Percentiles rank a stretch among this genome's conserved stretches.
Evolutionary conservation across 1,284 basidiomycete genomes (phyloP).

Genomic region (Ganoderma meredithae): DNA sequence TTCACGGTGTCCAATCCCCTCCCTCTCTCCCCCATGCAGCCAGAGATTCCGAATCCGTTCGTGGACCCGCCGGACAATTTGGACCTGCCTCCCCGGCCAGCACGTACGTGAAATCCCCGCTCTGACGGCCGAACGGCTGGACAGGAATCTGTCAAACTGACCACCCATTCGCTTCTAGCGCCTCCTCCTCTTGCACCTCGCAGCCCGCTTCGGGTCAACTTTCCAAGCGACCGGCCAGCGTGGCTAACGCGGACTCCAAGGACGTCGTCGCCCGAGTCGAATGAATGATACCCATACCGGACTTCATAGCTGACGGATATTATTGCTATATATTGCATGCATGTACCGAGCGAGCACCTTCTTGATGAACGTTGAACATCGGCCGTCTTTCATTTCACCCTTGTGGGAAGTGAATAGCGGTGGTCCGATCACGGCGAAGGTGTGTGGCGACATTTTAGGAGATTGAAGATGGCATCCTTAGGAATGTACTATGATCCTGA

Average conservation of each 20-base stretch:
- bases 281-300: constrained; percentile 4
- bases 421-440: constrained; percentile 2
- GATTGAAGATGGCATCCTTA: not conserved
- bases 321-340: not conserved
- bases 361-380: not conserved
- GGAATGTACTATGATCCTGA: not conserved
- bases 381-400: not conserved
- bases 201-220: constrained; percentile 29
- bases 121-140: not conserved
- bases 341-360: constrained; percentile 9
- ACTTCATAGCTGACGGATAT: not conserved
- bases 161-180: constrained; percentile 9
- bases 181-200: constrained; percentile 31
- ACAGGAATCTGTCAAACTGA: constrained; percentile 5
- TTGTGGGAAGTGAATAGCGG: not conserved
- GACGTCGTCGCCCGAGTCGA: constrained; percentile 18
- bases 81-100: not conserved
- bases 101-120: not conserved
- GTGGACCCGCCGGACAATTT: constrained; percentile 30
- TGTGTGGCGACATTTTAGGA: constrained; percentile 2
- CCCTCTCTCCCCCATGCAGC: constrained; percentile 24
- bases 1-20: constrained; percentile 22
- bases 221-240: constrained; percentile 18
- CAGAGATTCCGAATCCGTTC: constrained; percentile 30
- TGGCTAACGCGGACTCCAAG: constrained; percentile 32